Base-by-base conservation (phyloP, 2,329 filamentous ascomycete genomes). In the Amphichorda felina region DNA sequence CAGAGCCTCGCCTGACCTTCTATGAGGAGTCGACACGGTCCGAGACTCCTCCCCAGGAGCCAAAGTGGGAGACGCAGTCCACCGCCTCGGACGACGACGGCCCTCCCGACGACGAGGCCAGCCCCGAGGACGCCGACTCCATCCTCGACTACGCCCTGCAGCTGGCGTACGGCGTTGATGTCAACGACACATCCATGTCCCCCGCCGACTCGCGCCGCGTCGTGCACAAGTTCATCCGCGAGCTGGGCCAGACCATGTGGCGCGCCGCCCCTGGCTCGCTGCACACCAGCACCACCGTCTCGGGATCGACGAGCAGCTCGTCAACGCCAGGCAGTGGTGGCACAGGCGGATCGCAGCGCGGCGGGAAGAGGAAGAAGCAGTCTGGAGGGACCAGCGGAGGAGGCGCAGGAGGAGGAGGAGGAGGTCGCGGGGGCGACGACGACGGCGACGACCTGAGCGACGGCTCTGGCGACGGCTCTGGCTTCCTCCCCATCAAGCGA, bases 121-220 rank as follows among this genome's bases (percentile, higher is more conserved):
- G 54, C 0, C 38, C 44, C 3, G 54, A 58, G 2, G 58, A 61
- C 34, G 50, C 51, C 11, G 56, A 58, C 11, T 42, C 47, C 0
- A 41, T 61, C 2, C 46, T 61, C 14, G 51, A 53, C 28, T 61
- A 59, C 31, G 47, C 52, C 0, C 47, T 61, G 0, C 59, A 61
- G 24, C 33, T 59, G 0, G 50, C 55, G 5, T 61, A 60, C 35
- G 59, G 59, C 2, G 43, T 61, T 1, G 56, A 61, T 15, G 42
- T 58, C 9, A 46, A 50, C 4, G 56, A 60, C 13, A 40, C 50
- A 0, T 45, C 48, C n/a, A 50, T 51, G 3, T 38, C 54, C 0
- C 43, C 43, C 1, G 40, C 45, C 1, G 46, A 47, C n/a, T 40
- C 56, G 4, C 54, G 54, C 6, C 45, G 41, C 0, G 42, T 60